phyloP scores from a whole-genome alignment of 192 early-diverging fungal genomes.

The Coemansia sp. region DNA sequence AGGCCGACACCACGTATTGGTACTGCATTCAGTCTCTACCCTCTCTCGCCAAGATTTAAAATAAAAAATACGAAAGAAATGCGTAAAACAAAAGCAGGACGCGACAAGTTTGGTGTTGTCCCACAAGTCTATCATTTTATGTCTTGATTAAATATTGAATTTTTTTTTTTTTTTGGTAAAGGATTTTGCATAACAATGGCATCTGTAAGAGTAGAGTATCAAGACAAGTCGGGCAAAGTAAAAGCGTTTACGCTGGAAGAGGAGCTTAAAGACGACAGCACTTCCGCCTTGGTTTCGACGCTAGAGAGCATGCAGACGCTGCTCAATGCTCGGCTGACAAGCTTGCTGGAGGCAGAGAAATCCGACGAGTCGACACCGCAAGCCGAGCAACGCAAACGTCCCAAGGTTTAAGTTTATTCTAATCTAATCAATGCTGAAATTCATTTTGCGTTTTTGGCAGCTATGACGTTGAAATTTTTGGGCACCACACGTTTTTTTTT shows the following conservation, averaged over 20 bases:
- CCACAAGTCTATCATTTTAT: no score
- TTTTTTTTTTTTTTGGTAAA: no score
- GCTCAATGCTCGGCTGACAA: conserved; percentile 32
- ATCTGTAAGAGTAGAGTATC: conserved; percentile 18
- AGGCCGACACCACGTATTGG: conserved; percentile 78
- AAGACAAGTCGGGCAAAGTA: background rate
- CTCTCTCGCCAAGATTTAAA: no score
- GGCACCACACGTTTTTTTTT: no score
- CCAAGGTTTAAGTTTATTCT: no score
- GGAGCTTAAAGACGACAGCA: background rate
- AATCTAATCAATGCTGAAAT: no score
- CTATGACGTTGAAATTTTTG: no score
- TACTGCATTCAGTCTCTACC: conserved; percentile 38
- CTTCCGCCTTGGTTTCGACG: conserved; percentile 6
- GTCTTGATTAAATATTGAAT: no score
- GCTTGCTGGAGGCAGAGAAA: conserved; percentile 32
- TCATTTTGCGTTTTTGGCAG: no score
- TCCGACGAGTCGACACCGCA: background rate
- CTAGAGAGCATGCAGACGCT: conserved; percentile 23
- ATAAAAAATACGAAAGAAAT: background rate
- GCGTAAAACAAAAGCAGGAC: no score
- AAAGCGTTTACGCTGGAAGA: conserved; percentile 15
- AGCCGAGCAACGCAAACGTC: conserved; percentile 1
- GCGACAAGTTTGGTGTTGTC: no score
- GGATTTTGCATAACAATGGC: conserved; percentile 3